These are phyloP conservation scores for Kurtzmaniella fragi DNA, from an alignment of 805 yeast genomes.

Conservation along the genomic window DNA sequence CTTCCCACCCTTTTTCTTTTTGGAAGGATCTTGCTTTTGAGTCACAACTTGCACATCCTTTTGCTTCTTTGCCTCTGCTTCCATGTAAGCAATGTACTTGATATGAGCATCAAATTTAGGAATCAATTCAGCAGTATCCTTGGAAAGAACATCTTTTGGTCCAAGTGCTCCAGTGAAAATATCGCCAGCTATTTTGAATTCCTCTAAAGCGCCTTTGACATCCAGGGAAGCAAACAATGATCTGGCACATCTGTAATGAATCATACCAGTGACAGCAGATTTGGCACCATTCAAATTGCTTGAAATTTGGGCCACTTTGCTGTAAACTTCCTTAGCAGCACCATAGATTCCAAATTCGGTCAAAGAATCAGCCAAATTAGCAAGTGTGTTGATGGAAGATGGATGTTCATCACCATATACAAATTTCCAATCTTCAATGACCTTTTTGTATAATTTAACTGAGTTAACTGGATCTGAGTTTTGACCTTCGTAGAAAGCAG, in stretches of 20 bases:
- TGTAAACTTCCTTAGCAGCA: slow-evolving; percentile 50
- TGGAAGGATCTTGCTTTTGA: slow-evolving; percentile 15
- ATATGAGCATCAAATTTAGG: slow-evolving; percentile 40
- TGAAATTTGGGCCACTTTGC: slow-evolving; percentile 49
- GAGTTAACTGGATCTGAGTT: slow-evolving; percentile 57
- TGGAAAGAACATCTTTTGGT: slow-evolving; percentile 59
- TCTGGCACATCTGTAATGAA: slow-evolving; percentile 53
- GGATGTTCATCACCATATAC: slow-evolving; percentile 67
- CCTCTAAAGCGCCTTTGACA: slow-evolving; percentile 48
- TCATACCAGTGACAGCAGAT: slow-evolving; percentile 58
- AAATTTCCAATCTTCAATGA: slow-evolving; percentile 52
- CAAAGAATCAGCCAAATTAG: slow-evolving; percentile 57
- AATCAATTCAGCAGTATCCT: slow-evolving; percentile 63
- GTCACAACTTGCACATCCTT: slow-evolving; percentile 12
- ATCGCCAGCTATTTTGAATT: slow-evolving; percentile 51
- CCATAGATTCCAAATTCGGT: slow-evolving; percentile 42
- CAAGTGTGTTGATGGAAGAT: slow-evolving; percentile 56
- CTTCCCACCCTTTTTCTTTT: slow-evolving; percentile 14
- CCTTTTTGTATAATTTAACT: slow-evolving; percentile 55
- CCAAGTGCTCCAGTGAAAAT: slow-evolving; percentile 60
- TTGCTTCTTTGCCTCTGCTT: slow-evolving; percentile 27
- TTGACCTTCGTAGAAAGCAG: slow-evolving; percentile 67
- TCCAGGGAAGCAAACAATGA: slow-evolving; percentile 39
- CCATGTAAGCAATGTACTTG: slow-evolving; percentile 41
- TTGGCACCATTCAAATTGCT: slow-evolving; percentile 48